Percentiles rank a stretch among this genome's conserved stretches.
Conservation (phyloP, 2,329 filamentous ascomycete species). For the Fusarium mundagurra region DNA sequence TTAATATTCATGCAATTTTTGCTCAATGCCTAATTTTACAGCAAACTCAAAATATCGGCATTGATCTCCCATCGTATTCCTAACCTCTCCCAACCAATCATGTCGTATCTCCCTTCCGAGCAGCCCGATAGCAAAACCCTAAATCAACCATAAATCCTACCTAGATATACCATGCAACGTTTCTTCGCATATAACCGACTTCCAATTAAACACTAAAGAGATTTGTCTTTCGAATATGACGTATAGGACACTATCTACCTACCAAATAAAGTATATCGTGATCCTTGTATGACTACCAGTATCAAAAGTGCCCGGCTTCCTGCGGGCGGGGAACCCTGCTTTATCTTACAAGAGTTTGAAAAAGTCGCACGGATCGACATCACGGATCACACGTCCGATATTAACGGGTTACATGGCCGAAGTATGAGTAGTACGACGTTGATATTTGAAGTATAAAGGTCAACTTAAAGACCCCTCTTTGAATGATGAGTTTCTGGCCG, state of each 20-base stretch:
- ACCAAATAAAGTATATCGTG: constrained; percentile 20
- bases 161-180: not conserved
- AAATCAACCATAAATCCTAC: not conserved
- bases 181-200: not conserved
- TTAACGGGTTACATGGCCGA: constrained; percentile 8
- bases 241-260: constrained; percentile 12
- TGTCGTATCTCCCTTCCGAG: not conserved
- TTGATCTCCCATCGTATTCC: not conserved
- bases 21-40: not conserved
- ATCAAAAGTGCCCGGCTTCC: constrained; percentile 27
- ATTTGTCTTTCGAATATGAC: not conserved
- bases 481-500: not conserved
- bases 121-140: not conserved
- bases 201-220: not conserved
- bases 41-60: not conserved
- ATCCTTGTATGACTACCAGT: constrained; percentile 4
- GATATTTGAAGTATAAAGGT: constrained; percentile 6
- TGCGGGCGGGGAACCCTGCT: constrained; percentile 33
- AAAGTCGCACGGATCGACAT: constrained; percentile 8
- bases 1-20: fast-evolving
- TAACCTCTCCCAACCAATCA: not conserved
- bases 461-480: no score
- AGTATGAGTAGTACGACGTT: not conserved
- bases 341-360: not conserved
- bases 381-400: constrained; percentile 11